Percentiles rank a stretch among this genome's conserved stretches.
Evolutionary conservation across 306 rosid genomes (phyloP).

Genomic region (Phaseolus lunatus): DNA sequence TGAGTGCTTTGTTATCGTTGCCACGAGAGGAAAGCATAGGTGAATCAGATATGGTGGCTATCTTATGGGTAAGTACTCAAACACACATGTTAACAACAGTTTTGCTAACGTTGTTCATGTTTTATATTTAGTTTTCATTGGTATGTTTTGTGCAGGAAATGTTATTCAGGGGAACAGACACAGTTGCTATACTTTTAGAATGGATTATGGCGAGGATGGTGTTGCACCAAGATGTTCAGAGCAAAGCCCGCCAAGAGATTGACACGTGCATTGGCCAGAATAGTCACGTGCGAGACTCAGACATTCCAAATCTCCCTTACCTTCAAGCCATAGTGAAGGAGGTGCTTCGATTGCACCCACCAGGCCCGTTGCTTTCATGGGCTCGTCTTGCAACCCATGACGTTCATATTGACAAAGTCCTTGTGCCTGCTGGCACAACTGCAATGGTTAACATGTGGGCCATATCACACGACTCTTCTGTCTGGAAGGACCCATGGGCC

Average conservation of each 20-base stretch:
- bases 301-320: conserved; percentile 63
- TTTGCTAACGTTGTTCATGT: too few relatives aligned
- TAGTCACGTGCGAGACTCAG: conserved; percentile 63
- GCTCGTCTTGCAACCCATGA: conserved; percentile 76
- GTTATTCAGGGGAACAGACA: conserved; percentile 82
- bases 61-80: conserved; percentile 73
- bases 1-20: conserved; percentile 65
- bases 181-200: conserved; percentile 69
- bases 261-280: conserved; percentile 52
- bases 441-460: conserved; percentile 95
- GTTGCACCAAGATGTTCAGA: conserved; percentile 71
- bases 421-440: conserved; percentile 79
- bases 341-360: conserved; percentile 77
- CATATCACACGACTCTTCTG: conserved; percentile 63
- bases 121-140: too few relatives aligned
- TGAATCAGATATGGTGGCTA: conserved; percentile 74
- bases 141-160: conserved; percentile 54
- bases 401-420: conserved; percentile 63
- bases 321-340: conserved; percentile 81
- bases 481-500: conserved; percentile 72
- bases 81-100: too few relatives aligned
- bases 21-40: conserved; percentile 64
- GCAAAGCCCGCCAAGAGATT: conserved; percentile 60
- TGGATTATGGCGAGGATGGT: conserved; percentile 80
- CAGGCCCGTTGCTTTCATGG: conserved; percentile 83